These are phyloP conservation scores for Sphaerulina musiva DNA, from an alignment of 2,329 filamentous ascomycete species.

Conservation along the genomic window DNA sequence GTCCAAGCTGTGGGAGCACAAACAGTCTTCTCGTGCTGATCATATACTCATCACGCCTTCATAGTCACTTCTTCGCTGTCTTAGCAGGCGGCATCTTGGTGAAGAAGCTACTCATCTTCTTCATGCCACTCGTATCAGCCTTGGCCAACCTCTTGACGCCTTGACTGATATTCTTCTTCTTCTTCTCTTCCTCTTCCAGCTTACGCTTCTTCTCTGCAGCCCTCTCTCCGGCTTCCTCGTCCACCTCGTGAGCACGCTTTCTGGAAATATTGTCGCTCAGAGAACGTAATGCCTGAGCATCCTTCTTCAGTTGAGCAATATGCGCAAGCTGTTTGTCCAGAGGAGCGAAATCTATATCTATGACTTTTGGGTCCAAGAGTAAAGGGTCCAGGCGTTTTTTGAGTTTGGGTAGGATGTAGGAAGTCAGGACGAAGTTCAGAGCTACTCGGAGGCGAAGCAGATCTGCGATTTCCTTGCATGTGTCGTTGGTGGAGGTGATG, in stretches of 20 bases:
- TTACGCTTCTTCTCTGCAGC: constrained; percentile 69
- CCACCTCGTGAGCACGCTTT: constrained; percentile 52
- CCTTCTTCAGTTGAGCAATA: constrained; percentile 60
- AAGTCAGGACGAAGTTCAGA: constrained; percentile 57
- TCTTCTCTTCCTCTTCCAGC: constrained; percentile 82
- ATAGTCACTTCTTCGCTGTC: constrained; percentile 14
- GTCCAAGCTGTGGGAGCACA: no score
- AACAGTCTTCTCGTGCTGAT: not conserved
- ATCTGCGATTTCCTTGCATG: constrained; percentile 36
- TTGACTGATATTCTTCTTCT: constrained; percentile 70
- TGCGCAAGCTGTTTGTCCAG: constrained; percentile 64
- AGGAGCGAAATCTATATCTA: constrained; percentile 57
- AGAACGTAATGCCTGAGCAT: constrained; percentile 63
- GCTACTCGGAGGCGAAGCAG: constrained; percentile 61
- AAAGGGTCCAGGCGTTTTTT: constrained; percentile 39
- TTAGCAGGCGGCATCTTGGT: constrained; percentile 47
- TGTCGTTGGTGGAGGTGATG: constrained; percentile 26
- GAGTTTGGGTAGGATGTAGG: constrained; percentile 51
- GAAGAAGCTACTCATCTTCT: constrained; percentile 94
- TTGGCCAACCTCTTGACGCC: constrained; percentile 79
- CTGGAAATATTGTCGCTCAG: constrained; percentile 60
- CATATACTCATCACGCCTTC: not conserved
- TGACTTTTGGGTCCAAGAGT: constrained; percentile 33
- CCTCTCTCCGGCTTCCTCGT: constrained; percentile 59
- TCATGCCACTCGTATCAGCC: constrained; percentile 88